A percentile compares a stretch with the other conserved stretches of the same genome.
phyloP scores from a whole-genome alignment of 139 green algal species.

The Auxenochlorella pyrenoidosa region DNA sequence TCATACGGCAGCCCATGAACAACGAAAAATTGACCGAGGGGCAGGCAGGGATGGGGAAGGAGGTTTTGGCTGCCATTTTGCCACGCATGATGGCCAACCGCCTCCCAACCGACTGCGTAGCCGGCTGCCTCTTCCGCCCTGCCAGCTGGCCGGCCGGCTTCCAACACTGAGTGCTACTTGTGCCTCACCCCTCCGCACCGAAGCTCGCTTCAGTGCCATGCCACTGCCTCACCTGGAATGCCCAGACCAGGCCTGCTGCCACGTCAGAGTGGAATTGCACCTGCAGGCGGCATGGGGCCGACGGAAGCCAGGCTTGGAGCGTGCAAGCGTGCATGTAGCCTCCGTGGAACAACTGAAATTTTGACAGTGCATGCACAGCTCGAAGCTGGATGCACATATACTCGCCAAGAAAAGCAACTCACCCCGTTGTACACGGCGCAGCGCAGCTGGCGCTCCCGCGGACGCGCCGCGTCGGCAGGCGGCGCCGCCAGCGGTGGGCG shows the following conservation, averaged over 20 bases:
- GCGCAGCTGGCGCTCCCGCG: not conserved
- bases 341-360: too few relatives aligned
- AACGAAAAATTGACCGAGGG: too few relatives aligned
- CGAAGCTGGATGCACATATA: not conserved
- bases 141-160: not conserved
- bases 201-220: not conserved
- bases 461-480: not conserved
- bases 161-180: too few relatives aligned
- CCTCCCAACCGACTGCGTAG: not conserved
- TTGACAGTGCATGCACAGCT: not conserved
- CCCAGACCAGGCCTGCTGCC: slow-evolving; percentile 11
- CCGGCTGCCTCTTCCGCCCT: too few relatives aligned
- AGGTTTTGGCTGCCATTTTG: not conserved
- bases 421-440: not conserved
- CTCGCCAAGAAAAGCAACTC: not conserved
- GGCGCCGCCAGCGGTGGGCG: not conserved
- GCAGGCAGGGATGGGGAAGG: too few relatives aligned
- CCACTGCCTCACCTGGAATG: slow-evolving; percentile 6
- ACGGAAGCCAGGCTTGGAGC: too few relatives aligned
- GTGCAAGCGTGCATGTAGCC: too few relatives aligned
- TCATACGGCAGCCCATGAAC: too few relatives aligned
- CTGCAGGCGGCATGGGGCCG: not conserved
- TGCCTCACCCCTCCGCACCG: too few relatives aligned
- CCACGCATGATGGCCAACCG: not conserved
- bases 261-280: slow-evolving; percentile 2